Percentiles rank a stretch among this genome's conserved stretches.
Evolutionary conservation across 805 yeast species (phyloP).

Genomic region (Pichia cephalocereana): DNA sequence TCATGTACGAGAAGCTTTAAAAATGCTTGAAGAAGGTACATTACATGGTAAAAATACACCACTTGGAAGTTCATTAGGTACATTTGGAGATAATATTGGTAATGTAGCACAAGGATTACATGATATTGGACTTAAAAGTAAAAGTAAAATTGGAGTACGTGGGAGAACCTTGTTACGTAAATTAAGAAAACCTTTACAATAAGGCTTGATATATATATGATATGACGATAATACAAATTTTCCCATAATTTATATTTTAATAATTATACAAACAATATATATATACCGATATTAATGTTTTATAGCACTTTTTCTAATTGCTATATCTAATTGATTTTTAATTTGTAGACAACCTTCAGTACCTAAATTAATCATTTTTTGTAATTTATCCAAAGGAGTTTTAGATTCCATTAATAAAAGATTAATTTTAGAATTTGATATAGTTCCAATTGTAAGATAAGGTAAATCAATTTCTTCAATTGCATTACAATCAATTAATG

Average conservation of each 20-base stretch:
- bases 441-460: constrained; percentile 69
- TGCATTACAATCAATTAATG: constrained; percentile 73
- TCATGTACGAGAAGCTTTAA: constrained; percentile 39
- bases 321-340: constrained; percentile 77
- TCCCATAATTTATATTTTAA: too few species aligned
- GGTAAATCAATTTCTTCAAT: constrained; percentile 82
- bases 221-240: too few species aligned
- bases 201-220: too few species aligned
- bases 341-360: constrained; percentile 80
- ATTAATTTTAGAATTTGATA: constrained; percentile 77
- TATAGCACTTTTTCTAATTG: constrained; percentile 69
- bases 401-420: constrained; percentile 72
- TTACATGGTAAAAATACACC: background rate
- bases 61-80: background rate
- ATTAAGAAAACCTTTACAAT: constrained; percentile 12
- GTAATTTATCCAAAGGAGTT: constrained; percentile 74
- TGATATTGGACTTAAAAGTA: background rate
- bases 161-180: constrained; percentile 20
- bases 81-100: constrained; percentile 5
- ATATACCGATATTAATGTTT: constrained; percentile 13
- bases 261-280: too few species aligned
- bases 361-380: constrained; percentile 68
- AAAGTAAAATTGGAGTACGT: constrained; percentile 11
- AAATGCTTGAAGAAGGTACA: background rate
- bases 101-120: constrained; percentile 4